Conservation (phyloP, 75 land plant species). For the Picea glauca region DNA sequence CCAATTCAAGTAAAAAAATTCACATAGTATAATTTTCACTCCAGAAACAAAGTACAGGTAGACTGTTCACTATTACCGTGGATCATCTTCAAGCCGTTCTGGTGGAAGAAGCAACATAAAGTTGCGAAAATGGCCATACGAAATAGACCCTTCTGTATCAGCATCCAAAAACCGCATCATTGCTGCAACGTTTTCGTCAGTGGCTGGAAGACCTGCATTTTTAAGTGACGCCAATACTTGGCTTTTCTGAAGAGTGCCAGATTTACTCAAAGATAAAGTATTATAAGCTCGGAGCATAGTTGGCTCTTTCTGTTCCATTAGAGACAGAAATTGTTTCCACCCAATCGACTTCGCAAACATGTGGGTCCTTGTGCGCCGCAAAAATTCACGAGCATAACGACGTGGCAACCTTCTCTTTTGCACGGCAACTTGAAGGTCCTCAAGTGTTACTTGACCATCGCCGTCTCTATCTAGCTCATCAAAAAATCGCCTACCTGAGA, state of each 20-base stretch:
- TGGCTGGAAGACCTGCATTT: conserved; percentile 91
- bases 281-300: conserved; percentile 89
- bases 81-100: conserved; percentile 90
- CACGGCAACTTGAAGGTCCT: conserved; percentile 92
- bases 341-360: conserved; percentile 94
- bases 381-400: conserved; percentile 77
- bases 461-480: conserved; percentile 93
- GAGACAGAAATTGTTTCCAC: conserved; percentile 81
- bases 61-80: conserved; percentile 41
- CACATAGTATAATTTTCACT: not conserved
- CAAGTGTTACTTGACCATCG: conserved; percentile 88
- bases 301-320: conserved; percentile 96
- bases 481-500: conserved; percentile 77
- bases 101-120: conserved; percentile 94
- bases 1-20: not conserved
- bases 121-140: conserved; percentile 94
- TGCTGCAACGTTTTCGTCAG: conserved; percentile 88
- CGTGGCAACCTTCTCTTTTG: conserved; percentile 72
- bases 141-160: conserved; percentile 71
- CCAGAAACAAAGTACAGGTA: not conserved
- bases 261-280: conserved; percentile 75
- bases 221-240: conserved; percentile 73
- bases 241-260: conserved; percentile 88
- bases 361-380: conserved; percentile 69
- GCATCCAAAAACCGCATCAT: conserved; percentile 90